Evolutionary conservation across 164 flowering plant species (phyloP), one percentile per base, ranked within the genome.

Genomic region (Vitis rotundifolia): DNA sequence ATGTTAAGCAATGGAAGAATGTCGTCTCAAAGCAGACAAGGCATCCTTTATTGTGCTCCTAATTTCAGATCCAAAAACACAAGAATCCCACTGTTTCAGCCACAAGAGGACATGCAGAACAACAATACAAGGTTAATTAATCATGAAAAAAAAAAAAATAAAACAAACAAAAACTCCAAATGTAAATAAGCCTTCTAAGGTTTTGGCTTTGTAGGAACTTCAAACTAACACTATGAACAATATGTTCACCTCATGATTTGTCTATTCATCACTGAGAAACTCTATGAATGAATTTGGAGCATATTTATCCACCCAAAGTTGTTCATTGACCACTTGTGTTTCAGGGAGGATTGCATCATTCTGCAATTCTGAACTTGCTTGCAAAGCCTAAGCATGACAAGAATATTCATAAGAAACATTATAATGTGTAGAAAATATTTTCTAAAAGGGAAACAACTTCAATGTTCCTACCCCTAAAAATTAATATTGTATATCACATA

Each of bases 271-370:
- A 76, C 98, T 96, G 66, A 96, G 95, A 75, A 96, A 97, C 80
- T 96, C 99, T 15, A 89, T 89, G 71, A 96, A 96, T 44, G 99
- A 89, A 79, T 70, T 87, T 66, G 99, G 99, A 77, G 99, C 85
- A 85, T 96, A 96, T 78, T 95, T 95, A 70, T 95, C 94, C 68
- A 95, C 99, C 99, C 99, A 95, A 70, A 95, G 97, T 77, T 84
- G 77, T 75, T 89, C 97, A 68, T 73, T 82, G 51, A 78, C 73
- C 58, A 72, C 81, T 73, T 83, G 71, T 68, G 70, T 68, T 72
- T 78, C 78, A 22, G 77, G 75, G 76, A 77, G 69, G 28, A 63
- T 48, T 28, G 37, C 52, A 13, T 81, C 85, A 51, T 49, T 64
- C 26, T 83, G 81, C 59, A 66, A 72, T 76, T 76, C 88, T 72